These are phyloP conservation scores for Aspergillus neotritici DNA, from an alignment of 2,329 filamentous ascomycete species.

Conservation along the genomic window DNA sequence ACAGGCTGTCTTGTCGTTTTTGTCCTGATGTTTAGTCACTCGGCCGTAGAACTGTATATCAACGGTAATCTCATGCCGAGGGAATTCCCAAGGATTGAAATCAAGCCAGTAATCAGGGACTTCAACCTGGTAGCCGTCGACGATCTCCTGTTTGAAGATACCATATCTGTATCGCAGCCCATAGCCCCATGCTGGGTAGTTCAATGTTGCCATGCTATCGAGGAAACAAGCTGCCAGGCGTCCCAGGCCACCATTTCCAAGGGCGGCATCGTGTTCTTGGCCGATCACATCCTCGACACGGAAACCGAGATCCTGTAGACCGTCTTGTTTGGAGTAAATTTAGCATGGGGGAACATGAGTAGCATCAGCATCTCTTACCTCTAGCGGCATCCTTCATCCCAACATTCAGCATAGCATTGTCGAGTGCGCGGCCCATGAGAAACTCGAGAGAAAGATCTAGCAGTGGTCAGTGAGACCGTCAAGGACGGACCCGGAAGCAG, in stretches of 20 bases:
- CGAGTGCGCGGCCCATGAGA: conserved; percentile 89
- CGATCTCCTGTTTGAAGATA: conserved; percentile 99
- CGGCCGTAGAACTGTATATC: conserved; percentile 95
- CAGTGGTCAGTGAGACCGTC: not conserved
- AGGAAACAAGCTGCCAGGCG: conserved; percentile 94
- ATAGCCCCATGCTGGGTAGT: conserved; percentile 97
- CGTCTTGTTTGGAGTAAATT: conserved; percentile 53
- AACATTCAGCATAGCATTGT: conserved; percentile 98
- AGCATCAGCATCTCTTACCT: conserved; percentile 48
- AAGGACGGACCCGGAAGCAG: not conserved
- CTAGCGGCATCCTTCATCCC: conserved; percentile 78
- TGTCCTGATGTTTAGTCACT: conserved; percentile 68
- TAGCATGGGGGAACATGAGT: conserved; percentile 15
- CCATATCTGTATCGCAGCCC: conserved; percentile 91
- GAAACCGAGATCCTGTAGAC: conserved; percentile 85
- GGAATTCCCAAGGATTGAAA: conserved; percentile 99
- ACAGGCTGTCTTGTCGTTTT: conserved; percentile 66
- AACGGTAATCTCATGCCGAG: conserved; percentile 88
- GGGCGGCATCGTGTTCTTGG: conserved; percentile 91
- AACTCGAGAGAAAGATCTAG: conserved; percentile 89
- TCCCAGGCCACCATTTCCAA: conserved; percentile 93
- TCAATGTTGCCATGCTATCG: conserved; percentile 88
- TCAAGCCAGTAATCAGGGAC: conserved; percentile 99
- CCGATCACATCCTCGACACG: conserved; percentile 91
- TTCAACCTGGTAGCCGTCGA: conserved; percentile 96